Conservation (phyloP, 2,329 filamentous ascomycete species). For the Penicillium frequentans region DNA sequence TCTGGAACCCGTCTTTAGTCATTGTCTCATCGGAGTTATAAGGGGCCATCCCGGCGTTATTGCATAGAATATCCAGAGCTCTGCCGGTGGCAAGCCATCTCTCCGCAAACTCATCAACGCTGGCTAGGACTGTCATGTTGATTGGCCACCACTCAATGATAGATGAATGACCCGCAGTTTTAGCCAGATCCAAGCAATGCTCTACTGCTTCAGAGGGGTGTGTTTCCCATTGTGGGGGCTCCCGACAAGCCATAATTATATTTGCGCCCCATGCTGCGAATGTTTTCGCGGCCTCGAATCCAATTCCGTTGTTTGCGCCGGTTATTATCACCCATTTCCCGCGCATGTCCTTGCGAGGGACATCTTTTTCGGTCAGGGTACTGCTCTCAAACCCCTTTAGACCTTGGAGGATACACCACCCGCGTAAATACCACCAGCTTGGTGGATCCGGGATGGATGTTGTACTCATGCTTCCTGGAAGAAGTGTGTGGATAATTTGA, state of each 20-base stretch:
- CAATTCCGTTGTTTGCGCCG: constrained; percentile 7
- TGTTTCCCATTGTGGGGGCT: constrained; percentile 5
- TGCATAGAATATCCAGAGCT: constrained; percentile 5
- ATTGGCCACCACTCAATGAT: constrained; percentile 7
- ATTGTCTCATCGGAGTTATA: background rate
- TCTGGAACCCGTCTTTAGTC: constrained; percentile 9
- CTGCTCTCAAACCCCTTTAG: background rate
- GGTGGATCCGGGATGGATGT: background rate
- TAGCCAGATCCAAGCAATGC: background rate
- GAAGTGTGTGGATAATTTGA: background rate
- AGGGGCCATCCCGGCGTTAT: constrained; percentile 5
- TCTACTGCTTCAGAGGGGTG: constrained; percentile 1
- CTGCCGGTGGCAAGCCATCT: constrained; percentile 2
- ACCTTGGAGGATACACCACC: background rate
- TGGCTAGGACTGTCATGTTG: constrained; percentile 4
- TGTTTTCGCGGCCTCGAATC: constrained; percentile 5
- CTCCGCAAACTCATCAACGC: constrained; percentile 4
- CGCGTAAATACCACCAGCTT: background rate
- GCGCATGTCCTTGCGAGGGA: background rate
- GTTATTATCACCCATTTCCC: constrained; percentile 11
- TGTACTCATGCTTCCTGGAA: background rate
- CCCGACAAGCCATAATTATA: constrained; percentile 5
- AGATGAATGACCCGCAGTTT: background rate
- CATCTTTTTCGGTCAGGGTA: background rate
- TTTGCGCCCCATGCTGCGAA: constrained; percentile 8